Evolutionary conservation across 2,329 filamentous ascomycete species (phyloP), one percentile per base, ranked within the genome.

Genomic region (Thyridium curvatum): DNA sequence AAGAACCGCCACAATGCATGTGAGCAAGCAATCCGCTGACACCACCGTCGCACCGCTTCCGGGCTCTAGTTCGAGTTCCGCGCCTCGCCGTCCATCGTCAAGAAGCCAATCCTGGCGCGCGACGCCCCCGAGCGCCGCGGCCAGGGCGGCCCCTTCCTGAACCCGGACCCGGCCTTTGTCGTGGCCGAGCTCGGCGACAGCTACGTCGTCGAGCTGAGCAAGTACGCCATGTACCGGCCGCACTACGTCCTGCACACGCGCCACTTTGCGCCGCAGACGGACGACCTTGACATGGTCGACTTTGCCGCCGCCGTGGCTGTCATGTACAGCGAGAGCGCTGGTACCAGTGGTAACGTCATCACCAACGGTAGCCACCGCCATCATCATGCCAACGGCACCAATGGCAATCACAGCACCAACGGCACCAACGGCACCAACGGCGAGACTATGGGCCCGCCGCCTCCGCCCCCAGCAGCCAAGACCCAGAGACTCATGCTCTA

Each of bases 231-330:
- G 28, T 42, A 56, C 10, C 48, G 60, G 10, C 60, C 60, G 4
- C 54, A 59, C 41, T 55, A 62, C 32, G 56, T 65, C 4, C 51
- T 65, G 18, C 60, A 61, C 34, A 66, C 65, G 7, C 53, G 51
- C 7, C 50, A 59, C 2, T 66, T 62, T 41, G 53, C 52, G 2
- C 52, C 51, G 7, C 62, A 66, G 45, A 56, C 52, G 2, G 59
- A 65, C 18, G 52, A 57, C 16, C 52, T 69, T n/a, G 56, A 61
- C 31, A 38, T 41, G 9, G 31, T 35, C 21, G 65, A 68, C 48
- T 42, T 65, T 32, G 44, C 51, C 6, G 58, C 63, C 2, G 50
- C 56, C 10, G 64, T 62, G 60, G 49, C 52, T n/a, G 51, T 62
- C 7, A 48, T 68, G 40, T 38, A 41, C 13, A 42, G 46, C 12